Evolutionary conservation across 208 protist species (phyloP), one percentile per base, ranked within the genome.

Genomic region (Trypanosoma vivax): DNA sequence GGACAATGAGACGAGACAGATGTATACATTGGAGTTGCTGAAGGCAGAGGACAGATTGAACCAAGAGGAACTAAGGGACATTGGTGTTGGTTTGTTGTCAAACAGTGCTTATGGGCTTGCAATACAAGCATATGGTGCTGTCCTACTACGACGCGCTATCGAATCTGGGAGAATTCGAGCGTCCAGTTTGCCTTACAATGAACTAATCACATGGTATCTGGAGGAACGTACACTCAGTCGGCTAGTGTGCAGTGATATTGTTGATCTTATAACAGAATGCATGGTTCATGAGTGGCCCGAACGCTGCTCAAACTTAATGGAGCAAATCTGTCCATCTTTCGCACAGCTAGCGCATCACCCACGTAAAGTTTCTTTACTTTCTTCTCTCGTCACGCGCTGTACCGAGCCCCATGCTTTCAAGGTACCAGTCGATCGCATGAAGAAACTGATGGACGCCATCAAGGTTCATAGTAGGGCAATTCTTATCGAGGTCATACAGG

Each of bases 71-170:
- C 50, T 66, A 1, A 31, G 65, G 11, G 54, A 59, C n/a, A 58
- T 81, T 29, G 86, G 86, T 19, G 16, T 90, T 0, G 72, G 52
- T 1, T 65, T 93, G 27, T 60, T 93, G 21, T 63, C 77, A 43
- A 41, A 65, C 6, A 49, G 63, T 5, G 53, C 54, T 30, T 59
- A 75, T 14, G 72, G 75, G 10, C 41, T 63, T 21, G 79, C 75
- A 9, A 70, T 88, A 3, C 86, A 90, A 54, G 75, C 82, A 9
- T 93, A 90, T 35, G 86, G 86, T 5, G 82, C 82, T 2, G 82
- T 93, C 16, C 47, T 93, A 5, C 60, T 93, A 11, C 62, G 57
- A 2, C 66, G 85, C 43, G 79, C 66, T 5, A 34, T 93, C 34
- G 34, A 53, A 21, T 65, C 48, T 19, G 31, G 57, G 1, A 45